Evolutionary conservation across 2,329 filamentous ascomycete genomes (phyloP).

Genomic region (Parascedosporium putredinis): DNA sequence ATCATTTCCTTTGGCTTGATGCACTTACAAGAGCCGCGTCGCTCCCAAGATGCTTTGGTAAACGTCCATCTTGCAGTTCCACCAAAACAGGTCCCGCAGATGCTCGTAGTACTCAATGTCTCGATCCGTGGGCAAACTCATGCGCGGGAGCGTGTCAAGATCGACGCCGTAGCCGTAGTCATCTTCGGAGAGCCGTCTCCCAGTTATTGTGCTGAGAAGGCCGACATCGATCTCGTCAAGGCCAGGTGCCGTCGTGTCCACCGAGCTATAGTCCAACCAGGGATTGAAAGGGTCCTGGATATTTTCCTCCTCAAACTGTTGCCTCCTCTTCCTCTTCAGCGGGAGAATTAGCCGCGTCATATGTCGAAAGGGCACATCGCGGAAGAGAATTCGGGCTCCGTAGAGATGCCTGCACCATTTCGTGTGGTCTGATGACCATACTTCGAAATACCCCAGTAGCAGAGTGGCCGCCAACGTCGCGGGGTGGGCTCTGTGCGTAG

Average conservation of each 20-base stretch:
- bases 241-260: conserved; percentile 16
- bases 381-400: conserved; percentile 71
- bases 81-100: conserved; percentile 84
- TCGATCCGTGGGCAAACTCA: conserved; percentile 33
- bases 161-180: conserved; percentile 26
- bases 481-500: conserved; percentile 58
- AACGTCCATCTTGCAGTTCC: conserved; percentile 88
- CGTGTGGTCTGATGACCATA: conserved; percentile 85
- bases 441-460: conserved; percentile 82
- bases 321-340: conserved; percentile 39
- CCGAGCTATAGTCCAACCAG: conserved; percentile 15
- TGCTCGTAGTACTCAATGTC: conserved; percentile 76
- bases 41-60: conserved; percentile 86
- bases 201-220: conserved; percentile 31
- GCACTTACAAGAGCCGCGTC: conserved; percentile 69
- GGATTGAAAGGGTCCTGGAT: conserved; percentile 17
- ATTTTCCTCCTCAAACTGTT: conserved; percentile 25
- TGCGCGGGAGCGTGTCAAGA: conserved; percentile 23
- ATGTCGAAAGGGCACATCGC: conserved; percentile 67
- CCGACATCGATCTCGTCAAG: conserved; percentile 30
- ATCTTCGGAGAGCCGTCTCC: conserved; percentile 25
- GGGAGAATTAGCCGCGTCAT: conserved; percentile 63
- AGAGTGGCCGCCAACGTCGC: conserved; percentile 82
- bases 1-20: no score
- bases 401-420: conserved; percentile 93